Base-by-base conservation (phyloP, 768 basidiomycete genomes). In the Atractiella rhizophila region DNA sequence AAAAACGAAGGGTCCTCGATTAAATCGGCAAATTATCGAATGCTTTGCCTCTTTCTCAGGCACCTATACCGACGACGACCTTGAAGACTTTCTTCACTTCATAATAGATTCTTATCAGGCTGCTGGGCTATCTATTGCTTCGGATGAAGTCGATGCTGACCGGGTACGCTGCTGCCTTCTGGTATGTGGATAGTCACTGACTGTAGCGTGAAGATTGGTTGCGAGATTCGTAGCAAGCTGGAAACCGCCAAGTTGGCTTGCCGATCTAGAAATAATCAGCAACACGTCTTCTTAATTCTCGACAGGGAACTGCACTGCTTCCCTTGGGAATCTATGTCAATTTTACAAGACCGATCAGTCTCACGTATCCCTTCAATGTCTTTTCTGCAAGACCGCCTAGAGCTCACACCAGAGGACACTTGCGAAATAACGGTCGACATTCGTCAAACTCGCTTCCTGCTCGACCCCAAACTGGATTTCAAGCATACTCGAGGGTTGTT, bases 251-350 rank as follows among this genome's bases (percentile, higher is more conserved):
- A n/a, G n/a, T n/a, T n/a, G n/a, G n/a, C n/a, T n/a, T n/a, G n/a
- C n/a, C n/a, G n/a, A n/a, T n/a, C n/a, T n/a, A n/a, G 56, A 51
- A 25, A 49, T 61, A 11, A 25, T 5, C 75, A 78, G 51, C 65
- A 71, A 30, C 88, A 96, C 54, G 58, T 73, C 27, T 88, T 94
- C 62, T 63, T 96, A 45, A 68, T 88, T 16, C 65, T 96, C 36
- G 91, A 94, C 59, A 80, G 79, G 59, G 73, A 78, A 44, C 62
- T 86, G 10, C 80, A 85, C 53, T 70, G 72, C 0, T 65, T 96
- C 41, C 86, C 91, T 2, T 96, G 88, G 88, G 91, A 96, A 59
- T 86, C 77, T 20, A 70, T 94, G 12, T 85, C 88, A 0, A 68
- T 74, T 30, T 61, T 96, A 10, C 67, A 80, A 30, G 80, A 76